Percentiles rank a stretch among this genome's conserved stretches.
phyloP scores from a whole-genome alignment of 345 rosid genomes.

The Citrus australasica region DNA sequence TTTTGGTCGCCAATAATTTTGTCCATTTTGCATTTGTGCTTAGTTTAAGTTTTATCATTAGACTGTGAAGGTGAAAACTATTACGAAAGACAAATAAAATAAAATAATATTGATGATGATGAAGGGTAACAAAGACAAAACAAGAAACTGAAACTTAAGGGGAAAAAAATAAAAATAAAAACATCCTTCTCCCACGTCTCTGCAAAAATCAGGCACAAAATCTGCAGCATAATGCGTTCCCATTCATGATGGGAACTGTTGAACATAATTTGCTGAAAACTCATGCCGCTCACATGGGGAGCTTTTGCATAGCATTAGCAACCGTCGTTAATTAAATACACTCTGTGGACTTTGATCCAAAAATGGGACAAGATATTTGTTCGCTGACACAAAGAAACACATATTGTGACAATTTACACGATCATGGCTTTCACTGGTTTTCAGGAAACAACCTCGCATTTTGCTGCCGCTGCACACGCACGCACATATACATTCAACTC shows the following conservation, averaged over 20 bases:
- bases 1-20: neutral
- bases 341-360: neutral
- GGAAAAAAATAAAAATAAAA: neutral
- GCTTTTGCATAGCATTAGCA: neutral
- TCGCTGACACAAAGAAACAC: neutral
- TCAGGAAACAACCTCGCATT: neutral
- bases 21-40: neutral
- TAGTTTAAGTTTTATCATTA: neutral
- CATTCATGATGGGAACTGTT: slow-evolving; percentile 9
- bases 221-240: slow-evolving; percentile 14
- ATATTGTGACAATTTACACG: neutral
- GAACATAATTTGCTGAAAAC: neutral
- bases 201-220: slow-evolving; percentile 19
- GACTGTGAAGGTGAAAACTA: neutral
- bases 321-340: neutral
- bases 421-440: neutral
- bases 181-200: slow-evolving; percentile 19
- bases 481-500: neutral
- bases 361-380: neutral
- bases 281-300: slow-evolving; percentile 8
- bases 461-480: too few relatives aligned
- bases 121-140: slow-evolving; percentile 5
- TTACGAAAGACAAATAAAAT: neutral
- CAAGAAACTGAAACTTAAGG: neutral
- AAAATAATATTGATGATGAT: neutral